Percentiles rank a stretch among this genome's conserved stretches.
phyloP scores from a whole-genome alignment of 2,329 filamentous ascomycete species.

The Apiospora phragmitis region DNA sequence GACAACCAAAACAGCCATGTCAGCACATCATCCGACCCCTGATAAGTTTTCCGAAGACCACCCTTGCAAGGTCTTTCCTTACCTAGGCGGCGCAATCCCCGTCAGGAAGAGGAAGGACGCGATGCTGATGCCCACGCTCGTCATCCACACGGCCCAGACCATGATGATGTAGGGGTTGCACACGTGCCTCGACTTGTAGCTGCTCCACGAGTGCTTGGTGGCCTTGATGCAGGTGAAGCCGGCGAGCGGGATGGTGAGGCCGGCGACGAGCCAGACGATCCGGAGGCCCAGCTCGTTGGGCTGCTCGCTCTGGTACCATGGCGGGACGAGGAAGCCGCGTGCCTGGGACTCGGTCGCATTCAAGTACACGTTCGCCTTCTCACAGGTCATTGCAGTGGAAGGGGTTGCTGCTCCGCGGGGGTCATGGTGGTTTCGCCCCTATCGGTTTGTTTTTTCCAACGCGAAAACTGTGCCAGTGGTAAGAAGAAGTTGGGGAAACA shows the following conservation, averaged over 20 bases:
- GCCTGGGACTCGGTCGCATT: neutral
- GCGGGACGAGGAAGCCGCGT: neutral
- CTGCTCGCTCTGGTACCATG: neutral
- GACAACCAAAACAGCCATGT: neutral
- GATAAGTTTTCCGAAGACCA: neutral
- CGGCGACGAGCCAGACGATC: neutral
- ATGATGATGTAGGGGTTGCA: neutral
- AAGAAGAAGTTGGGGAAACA: neutral
- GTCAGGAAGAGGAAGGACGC: neutral
- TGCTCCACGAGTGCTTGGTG: neutral
- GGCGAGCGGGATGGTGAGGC: neutral
- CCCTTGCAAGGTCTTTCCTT: neutral
- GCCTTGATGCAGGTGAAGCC: constrained; percentile 3
- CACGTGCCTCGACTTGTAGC: neutral
- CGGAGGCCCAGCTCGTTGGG: neutral
- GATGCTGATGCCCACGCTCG: neutral
- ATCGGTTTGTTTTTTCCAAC: neutral
- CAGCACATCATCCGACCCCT: neutral
- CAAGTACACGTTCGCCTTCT: neutral
- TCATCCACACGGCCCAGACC: constrained; percentile 1
- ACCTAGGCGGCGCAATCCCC: neutral
- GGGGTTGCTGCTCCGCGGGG: neutral
- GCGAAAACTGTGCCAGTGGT: neutral
- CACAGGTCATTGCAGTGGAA: neutral
- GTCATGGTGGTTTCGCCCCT: neutral